A percentile compares a stretch with the other conserved stretches of the same genome.
These are phyloP conservation scores for Isabelozyma gotoi DNA, from an alignment of 805 yeast species.

Conservation along the genomic window DNA sequence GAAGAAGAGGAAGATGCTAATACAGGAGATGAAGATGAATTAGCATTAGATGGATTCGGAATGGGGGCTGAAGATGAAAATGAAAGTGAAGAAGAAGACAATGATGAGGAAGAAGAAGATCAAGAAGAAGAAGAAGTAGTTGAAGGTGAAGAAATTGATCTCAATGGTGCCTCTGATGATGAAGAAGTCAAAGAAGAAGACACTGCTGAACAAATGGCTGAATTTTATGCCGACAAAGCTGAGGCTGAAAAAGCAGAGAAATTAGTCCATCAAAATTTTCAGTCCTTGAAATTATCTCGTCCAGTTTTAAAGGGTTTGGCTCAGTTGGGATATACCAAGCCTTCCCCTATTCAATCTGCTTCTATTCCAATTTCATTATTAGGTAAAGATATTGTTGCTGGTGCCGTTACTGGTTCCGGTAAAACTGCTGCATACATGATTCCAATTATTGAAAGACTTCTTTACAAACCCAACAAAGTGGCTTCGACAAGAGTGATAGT, in stretches of 20 bases:
- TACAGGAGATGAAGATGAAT: conserved; percentile 37
- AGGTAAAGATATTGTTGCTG: conserved; percentile 97
- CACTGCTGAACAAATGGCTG: conserved; percentile 78
- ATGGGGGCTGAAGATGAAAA: conserved; percentile 46
- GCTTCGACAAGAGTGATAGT: conserved; percentile 90
- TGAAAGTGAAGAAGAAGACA: conserved; percentile 27
- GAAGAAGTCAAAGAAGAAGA: conserved; percentile 50
- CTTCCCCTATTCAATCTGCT: conserved; percentile 92
- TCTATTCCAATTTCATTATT: conserved; percentile 89
- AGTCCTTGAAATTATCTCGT: conserved; percentile 77
- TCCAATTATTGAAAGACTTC: conserved; percentile 88
- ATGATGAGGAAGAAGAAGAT: conserved; percentile 27
- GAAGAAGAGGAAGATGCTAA: conserved; percentile 23
- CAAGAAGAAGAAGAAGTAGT: conserved; percentile 30
- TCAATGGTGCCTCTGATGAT: conserved; percentile 15
- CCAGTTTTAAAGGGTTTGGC: conserved; percentile 85
- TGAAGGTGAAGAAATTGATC: conserved; percentile 17
- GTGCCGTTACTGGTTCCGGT: conserved; percentile 99
- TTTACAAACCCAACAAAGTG: conserved; percentile 82
- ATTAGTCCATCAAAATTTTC: conserved; percentile 63
- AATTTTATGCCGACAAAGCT: conserved; percentile 68
- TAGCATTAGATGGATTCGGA: conserved; percentile 46
- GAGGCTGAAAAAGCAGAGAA: conserved; percentile 44
- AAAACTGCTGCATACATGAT: conserved; percentile 98
- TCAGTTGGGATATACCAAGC: conserved; percentile 78